Base-by-base conservation (phyloP, 2,329 filamentous ascomycete genomes). In the Corynespora cassiicola region DNA sequence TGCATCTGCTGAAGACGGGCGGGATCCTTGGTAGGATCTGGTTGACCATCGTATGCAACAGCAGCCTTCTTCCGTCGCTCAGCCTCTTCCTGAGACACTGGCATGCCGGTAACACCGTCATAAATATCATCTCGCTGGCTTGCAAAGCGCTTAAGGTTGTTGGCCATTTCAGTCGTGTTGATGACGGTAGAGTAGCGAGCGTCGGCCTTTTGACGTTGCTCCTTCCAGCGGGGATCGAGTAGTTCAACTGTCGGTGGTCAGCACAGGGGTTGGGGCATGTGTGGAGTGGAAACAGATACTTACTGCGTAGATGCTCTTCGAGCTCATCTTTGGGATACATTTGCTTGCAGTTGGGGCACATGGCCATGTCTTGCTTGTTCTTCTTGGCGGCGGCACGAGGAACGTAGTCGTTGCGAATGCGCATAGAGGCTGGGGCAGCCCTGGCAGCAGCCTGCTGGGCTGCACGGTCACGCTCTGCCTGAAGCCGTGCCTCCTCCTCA, bases 291-390 rank as follows among this genome's bases (percentile, higher is more conserved):
- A 32, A 11, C 26, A 12, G 31, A 12, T 25, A 55, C 78, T 71
- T 74, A 86, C 84, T 96, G 69, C 88, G 84, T 82, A 97, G 92
- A 64, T 97, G 92, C 50, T 92, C 85, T 44, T 94, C 88, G 52
- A 96, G 80, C 71, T 97, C 92, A 56, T 87, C 83, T 57, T 88
- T 82, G 6, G 90, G 89, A 43, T 96, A 90, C 54, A 88, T 84
- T 72, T 95, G 89, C 56, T 88, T 87, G 77, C 94, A 97, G 70
- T 96, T 96, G 40, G 91, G 91, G 66, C 92, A 97, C 40, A 95
- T 75, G 4, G 86, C 87, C 65, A 85, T 88, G 50, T 83, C 78
- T 26, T 76, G 75, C 36, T 78, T 80, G 49, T 81, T 77, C 61
- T 81, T 84, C 61, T 82, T 86, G 30, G 85, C 84, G 18, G 88